phyloP scores from a whole-genome alignment of 768 basidiomycete species.

The Boletus edulis region DNA sequence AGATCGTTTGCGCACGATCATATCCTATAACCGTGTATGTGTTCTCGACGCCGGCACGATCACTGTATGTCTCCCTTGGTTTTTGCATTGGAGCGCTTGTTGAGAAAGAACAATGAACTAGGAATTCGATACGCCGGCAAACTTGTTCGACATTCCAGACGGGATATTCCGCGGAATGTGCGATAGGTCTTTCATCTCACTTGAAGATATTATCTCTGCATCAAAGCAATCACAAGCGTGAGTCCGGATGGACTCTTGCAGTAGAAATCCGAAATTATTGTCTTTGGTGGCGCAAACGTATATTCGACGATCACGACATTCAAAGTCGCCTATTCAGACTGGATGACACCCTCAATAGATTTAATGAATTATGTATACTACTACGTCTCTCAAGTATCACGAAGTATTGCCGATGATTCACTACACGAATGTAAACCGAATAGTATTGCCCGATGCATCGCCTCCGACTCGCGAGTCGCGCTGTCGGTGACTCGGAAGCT shows the following conservation, averaged over 20 bases:
- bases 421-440: no score
- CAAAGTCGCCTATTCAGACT: no score
- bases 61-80: slow-evolving; percentile 43
- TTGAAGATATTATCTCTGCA: slow-evolving; percentile 60
- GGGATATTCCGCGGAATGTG: slow-evolving; percentile 89
- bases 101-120: slow-evolving; percentile 19
- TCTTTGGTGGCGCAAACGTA: no score
- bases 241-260: neutral
- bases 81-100: neutral
- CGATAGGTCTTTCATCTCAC: slow-evolving; percentile 70
- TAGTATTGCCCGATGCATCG: no score
- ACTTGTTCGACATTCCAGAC: slow-evolving; percentile 51
- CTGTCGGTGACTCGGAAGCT: no score
- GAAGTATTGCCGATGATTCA: no score
- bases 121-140: slow-evolving; percentile 82
- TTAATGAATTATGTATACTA: no score
- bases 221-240: slow-evolving; percentile 14
- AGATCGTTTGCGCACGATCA: slow-evolving; percentile 86
- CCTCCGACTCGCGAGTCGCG: no score
- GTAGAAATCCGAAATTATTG: neutral
- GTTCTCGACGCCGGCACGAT: slow-evolving; percentile 82
- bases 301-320: no score
- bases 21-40: slow-evolving; percentile 84
- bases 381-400: no score
- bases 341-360: no score